Evolutionary conservation across 352 stramenopile species (phyloP), one percentile per base, ranked within the genome.

Genomic region (Pythium volutum): DNA sequence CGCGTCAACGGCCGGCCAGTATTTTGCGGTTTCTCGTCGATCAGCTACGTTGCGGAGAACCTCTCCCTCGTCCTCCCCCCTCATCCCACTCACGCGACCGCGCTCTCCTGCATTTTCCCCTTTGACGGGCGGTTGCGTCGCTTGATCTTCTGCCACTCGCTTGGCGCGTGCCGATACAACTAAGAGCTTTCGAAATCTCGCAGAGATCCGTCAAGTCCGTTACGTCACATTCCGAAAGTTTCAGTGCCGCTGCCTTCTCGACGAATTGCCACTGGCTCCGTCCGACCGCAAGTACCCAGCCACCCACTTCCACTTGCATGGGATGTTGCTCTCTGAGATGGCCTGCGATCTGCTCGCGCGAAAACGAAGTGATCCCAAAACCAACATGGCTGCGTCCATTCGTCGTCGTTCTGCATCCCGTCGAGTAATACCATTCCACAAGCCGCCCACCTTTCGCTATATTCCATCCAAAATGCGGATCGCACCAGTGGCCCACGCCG

Each of bases 131-230:
- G n/a, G n/a, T n/a, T n/a, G n/a, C n/a, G n/a, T n/a, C n/a, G n/a
- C n/a, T n/a, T n/a, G n/a, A n/a, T n/a, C n/a, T n/a, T n/a, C n/a
- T n/a, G n/a, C n/a, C n/a, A n/a, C n/a, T n/a, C n/a, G n/a, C n/a
- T n/a, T n/a, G n/a, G n/a, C n/a, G n/a, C 43, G 22, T 50, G 22
- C 9, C n/a, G 25, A 33, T 23, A 27, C 20, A 27, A 43, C 20
- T 48, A 20, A 47, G 33, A 27, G 14, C 8, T 2, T 15, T 10
- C 11, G 22, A 15, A 43, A 20, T 23, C 29, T 5, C 25, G 7
- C 12, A 10, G 22, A 43, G 23, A 46, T 56, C 49, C 12, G 49
- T 56, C 49, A 56, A 56, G 49, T 59, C 39, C 52, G 39, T 50
- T 59, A 59, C 52, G 39, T 59, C 52, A 59, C 52, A 26, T 12